Evolutionary conservation across 768 basidiomycete genomes (phyloP), one percentile per base, ranked within the genome.

Genomic region (Fibroporia radiculosa): DNA sequence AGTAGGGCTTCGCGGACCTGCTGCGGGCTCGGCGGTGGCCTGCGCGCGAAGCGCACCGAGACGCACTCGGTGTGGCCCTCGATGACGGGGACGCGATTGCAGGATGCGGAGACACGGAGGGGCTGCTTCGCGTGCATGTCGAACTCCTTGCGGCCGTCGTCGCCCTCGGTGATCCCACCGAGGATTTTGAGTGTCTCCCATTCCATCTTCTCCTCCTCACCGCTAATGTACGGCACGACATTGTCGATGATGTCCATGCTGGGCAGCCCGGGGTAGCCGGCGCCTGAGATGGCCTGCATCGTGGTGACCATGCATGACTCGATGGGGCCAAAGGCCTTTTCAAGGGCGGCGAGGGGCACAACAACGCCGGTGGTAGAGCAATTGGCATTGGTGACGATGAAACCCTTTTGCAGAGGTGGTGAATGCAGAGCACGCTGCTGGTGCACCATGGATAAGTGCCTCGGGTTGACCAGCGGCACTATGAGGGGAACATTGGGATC

Each of bases 101-200:
- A 97, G 38, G 83, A 76, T 0, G 96, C 96, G 4, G 89, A 92
- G 32, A 99, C 78, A 45, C 82, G 81, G n/a, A 99, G 69, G 0
- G 92, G 90, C 31, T 80, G 71, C n/a, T 59, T 59, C 0, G 79
- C 66, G 66, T 92, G 92, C 77, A 90, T 82, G 60, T 96, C 93
- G 62, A 96, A 98, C 10, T 75, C 57, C 46, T 74, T 76, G 4
- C 61, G 51, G 2, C 74, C 76, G 25, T 72, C 67, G 45, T 82
- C 79, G 39, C 71, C 71, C 20, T 75, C 68, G 2, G 69, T 56
- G 45, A 97, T 56, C 2, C 84, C 91, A 19, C 96, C 95, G 18
- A 99, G 80, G 57, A 99, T 99, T 71, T 98, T 99, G 56, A 87
- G 76, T 5, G 90, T 84, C 68, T 99, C 96, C 96, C 96, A 99